phyloP scores from a whole-genome alignment of 2,329 filamentous ascomycete genomes.

The Fusarium napiforme region DNA sequence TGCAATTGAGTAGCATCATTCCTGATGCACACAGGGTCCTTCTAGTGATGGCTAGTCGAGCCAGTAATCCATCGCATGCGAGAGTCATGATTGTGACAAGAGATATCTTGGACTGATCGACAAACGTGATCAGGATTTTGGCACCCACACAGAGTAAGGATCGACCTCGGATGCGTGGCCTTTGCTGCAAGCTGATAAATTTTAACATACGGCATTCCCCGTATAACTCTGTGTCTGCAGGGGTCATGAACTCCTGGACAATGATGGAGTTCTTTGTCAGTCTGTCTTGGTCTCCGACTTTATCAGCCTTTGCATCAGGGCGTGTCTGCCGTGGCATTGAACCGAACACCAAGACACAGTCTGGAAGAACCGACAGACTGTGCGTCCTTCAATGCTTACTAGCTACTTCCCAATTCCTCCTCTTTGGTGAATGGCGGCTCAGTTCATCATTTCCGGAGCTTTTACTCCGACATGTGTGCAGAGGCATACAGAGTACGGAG shows the following conservation, averaged over 20 bases:
- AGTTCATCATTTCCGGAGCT: constrained; percentile 3
- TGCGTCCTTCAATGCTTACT: not conserved
- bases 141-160: constrained; percentile 3
- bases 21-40: constrained; percentile 10
- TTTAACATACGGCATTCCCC: not conserved
- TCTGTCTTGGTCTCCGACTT: not conserved
- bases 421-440: not conserved
- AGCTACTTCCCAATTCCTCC: not conserved
- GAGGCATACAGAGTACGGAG: too few relatives aligned
- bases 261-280: too few relatives aligned
- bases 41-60: not conserved
- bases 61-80: not conserved
- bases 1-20: not conserved
- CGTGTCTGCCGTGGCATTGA: not conserved
- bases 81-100: not conserved
- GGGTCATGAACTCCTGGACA: not conserved
- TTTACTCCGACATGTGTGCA: constrained; percentile 6
- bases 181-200: not conserved
- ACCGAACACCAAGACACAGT: not conserved
- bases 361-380: not conserved
- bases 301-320: not conserved
- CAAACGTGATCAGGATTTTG: constrained; percentile 10
- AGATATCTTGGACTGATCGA: constrained; percentile 16
- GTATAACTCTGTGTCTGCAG: not conserved
- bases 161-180: constrained; percentile 2